phyloP scores from a whole-genome alignment of 2,329 filamentous ascomycete species.

The Alternaria gansuensis region DNA sequence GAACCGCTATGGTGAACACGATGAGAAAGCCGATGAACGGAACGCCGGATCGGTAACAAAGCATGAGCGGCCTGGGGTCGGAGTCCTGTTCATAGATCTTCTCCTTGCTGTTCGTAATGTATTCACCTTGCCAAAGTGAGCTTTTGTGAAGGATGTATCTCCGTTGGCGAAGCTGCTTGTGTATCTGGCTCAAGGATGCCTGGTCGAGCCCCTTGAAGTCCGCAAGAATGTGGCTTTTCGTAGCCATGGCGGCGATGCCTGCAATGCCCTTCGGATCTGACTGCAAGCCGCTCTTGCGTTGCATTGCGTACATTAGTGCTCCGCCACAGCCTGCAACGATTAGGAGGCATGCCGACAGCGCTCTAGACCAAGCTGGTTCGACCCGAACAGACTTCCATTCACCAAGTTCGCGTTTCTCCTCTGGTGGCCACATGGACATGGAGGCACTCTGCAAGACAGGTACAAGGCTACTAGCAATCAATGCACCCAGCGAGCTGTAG shows the following conservation, averaged over 20 bases:
- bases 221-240: conserved; percentile 74
- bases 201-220: conserved; percentile 78
- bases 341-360: conserved; percentile 65
- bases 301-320: conserved; percentile 68
- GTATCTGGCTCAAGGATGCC: conserved; percentile 71
- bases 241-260: conserved; percentile 78
- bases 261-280: conserved; percentile 77
- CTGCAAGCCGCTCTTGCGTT: conserved; percentile 70
- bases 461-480: conserved; percentile 72
- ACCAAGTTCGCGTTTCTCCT: conserved; percentile 57
- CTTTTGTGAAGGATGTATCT: conserved; percentile 76
- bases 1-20: conserved; percentile 66
- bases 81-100: conserved; percentile 57
- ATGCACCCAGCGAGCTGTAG: conserved; percentile 69
- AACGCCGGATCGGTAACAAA: conserved; percentile 67
- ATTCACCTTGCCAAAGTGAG: conserved; percentile 71
- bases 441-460: conserved; percentile 73
- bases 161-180: conserved; percentile 70
- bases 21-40: conserved; percentile 68
- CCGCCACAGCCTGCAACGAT: conserved; percentile 67
- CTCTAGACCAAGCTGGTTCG: conserved; percentile 67
- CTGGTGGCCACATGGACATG: conserved; percentile 65
- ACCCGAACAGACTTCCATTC: conserved; percentile 65
- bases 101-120: conserved; percentile 60
- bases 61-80: conserved; percentile 72